Evolutionary conservation across 2,329 filamentous ascomycete species (phyloP), one percentile per base, ranked within the genome.

Genomic region (Calonectria naviculata): DNA sequence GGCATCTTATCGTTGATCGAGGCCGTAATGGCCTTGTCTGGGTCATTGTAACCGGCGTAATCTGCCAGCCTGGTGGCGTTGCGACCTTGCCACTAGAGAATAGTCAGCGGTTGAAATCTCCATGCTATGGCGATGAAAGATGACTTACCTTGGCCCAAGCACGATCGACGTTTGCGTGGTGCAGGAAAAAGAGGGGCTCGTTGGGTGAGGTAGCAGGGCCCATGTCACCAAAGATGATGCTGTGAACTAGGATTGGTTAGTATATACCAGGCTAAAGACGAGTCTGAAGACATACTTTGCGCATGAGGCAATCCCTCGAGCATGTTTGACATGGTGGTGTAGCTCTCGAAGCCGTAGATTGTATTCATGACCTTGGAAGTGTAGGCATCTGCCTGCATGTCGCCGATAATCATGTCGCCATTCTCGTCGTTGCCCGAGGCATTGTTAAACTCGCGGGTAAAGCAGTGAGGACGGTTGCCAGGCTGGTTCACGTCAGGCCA

Each of bases 41-140:
- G 12, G 31, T 56, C n/a, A 7, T 56, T 36, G n/a, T 21, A 56
- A 15, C 52, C 52, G 1, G 31, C 24, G 5, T 56, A 56, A 56
- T 56, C 52, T 4, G n/a, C 3, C 6, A 56, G 52, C 3, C 52
- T 29, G 13, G 52, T 56, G 13, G 52, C n/a, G n/a, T 56, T 56
- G 7, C 52, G 52, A 17, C 52, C 52, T 56, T 56, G 52, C 52
- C 52, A 56, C 52, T 56, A n/a, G n/a, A n/a, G n/a, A n/a, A n/a
- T n/a, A n/a, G n/a, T n/a, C n/a, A n/a, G n/a, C n/a, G n/a, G n/a
- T n/a, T n/a, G n/a, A n/a, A n/a, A n/a, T n/a, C n/a, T n/a, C n/a
- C n/a, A n/a, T n/a, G n/a, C n/a, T n/a, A n/a, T n/a, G n/a, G n/a
- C n/a, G n/a, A n/a, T n/a, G n/a, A n/a, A n/a, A n/a, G n/a, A n/a